A percentile compares a stretch with the other conserved stretches of the same genome.
Conservation (phyloP, 768 basidiomycete genomes). For the Crucibulum laeve region DNA sequence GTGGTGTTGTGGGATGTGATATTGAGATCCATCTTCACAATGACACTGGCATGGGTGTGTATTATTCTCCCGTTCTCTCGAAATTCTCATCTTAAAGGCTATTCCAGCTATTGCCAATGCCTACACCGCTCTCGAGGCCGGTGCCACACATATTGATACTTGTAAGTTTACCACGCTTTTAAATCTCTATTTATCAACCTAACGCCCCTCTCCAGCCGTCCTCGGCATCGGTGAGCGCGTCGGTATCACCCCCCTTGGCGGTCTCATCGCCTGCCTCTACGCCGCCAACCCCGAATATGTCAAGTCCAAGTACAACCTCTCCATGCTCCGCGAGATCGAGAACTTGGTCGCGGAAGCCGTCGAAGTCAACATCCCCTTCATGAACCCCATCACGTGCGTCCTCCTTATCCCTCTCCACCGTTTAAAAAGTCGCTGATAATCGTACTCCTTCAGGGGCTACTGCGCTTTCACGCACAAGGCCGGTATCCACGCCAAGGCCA, state of each 20-base stretch:
- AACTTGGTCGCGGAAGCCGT: constrained; percentile 99
- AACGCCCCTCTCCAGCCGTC: constrained; percentile 62
- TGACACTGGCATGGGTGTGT: constrained; percentile 91
- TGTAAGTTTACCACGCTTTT: constrained; percentile 42
- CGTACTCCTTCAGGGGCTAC: constrained; percentile 67
- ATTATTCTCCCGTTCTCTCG: background rate
- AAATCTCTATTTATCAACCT: constrained; percentile 6
- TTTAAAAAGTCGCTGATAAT: constrained; percentile 4
- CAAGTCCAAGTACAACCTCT: constrained; percentile 98
- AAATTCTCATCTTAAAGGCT: background rate
- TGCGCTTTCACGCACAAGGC: constrained; percentile 99
- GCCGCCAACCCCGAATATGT: constrained; percentile 98
- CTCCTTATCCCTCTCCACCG: constrained; percentile 2
- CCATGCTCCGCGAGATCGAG: constrained; percentile 97
- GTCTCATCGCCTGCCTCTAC: constrained; percentile 93
- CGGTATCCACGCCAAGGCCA: constrained; percentile 99
- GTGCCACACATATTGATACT: constrained; percentile 98
- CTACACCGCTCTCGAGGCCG: constrained; percentile 96
- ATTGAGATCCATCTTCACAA: constrained; percentile 99
- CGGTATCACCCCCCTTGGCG: constrained; percentile 97
- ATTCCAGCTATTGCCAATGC: constrained; percentile 90
- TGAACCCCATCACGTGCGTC: constrained; percentile 82
- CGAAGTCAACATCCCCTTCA: constrained; percentile 96
- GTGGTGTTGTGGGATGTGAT: constrained; percentile 95
- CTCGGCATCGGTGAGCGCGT: constrained; percentile 99